Evolutionary conservation across 1,284 basidiomycete genomes (phyloP).

Genomic region (Rugosomyces carneus): DNA sequence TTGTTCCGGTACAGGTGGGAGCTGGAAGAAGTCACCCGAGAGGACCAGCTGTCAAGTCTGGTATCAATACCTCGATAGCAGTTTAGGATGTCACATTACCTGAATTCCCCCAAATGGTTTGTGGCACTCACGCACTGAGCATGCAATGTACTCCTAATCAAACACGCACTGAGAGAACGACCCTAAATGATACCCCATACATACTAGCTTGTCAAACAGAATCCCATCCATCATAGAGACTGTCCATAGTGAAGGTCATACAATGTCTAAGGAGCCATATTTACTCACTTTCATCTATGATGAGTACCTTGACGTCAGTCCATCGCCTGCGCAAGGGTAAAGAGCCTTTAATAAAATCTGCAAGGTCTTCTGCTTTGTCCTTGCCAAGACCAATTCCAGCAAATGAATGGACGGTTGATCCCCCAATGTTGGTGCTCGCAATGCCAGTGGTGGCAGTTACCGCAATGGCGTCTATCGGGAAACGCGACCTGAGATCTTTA

Average conservation of each 20-base stretch:
- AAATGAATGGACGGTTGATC: slow-evolving; percentile 84
- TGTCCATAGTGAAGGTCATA: slow-evolving; percentile 7
- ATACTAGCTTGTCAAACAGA: slow-evolving; percentile 79
- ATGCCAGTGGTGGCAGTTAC: slow-evolving; percentile 88
- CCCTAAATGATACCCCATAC: slow-evolving; percentile 8
- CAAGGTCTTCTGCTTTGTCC: slow-evolving; percentile 50
- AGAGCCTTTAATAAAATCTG: slow-evolving; percentile 38
- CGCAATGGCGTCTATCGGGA: slow-evolving; percentile 33
- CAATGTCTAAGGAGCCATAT: slow-evolving; percentile 21
- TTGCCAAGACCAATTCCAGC: slow-evolving; percentile 77
- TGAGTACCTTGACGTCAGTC: neutral
- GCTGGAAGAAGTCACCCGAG: slow-evolving; percentile 79
- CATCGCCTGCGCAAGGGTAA: slow-evolving; percentile 9
- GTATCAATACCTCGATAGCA: neutral
- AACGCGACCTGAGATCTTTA: slow-evolving; percentile 39
- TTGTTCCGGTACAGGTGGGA: slow-evolving; percentile 64
- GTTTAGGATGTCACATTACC: slow-evolving; percentile 33
- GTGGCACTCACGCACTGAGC: slow-evolving; percentile 44
- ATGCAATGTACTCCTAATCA: slow-evolving; percentile 43
- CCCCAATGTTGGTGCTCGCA: slow-evolving; percentile 85
- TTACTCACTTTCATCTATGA: neutral
- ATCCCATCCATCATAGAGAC: slow-evolving; percentile 92
- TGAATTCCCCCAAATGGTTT: slow-evolving; percentile 86
- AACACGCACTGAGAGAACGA: slow-evolving; percentile 1
- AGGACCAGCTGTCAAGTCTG: slow-evolving; percentile 56